Base-by-base conservation (phyloP, 2,329 filamentous ascomycete genomes). In the Waltergamsia citrina region DNA sequence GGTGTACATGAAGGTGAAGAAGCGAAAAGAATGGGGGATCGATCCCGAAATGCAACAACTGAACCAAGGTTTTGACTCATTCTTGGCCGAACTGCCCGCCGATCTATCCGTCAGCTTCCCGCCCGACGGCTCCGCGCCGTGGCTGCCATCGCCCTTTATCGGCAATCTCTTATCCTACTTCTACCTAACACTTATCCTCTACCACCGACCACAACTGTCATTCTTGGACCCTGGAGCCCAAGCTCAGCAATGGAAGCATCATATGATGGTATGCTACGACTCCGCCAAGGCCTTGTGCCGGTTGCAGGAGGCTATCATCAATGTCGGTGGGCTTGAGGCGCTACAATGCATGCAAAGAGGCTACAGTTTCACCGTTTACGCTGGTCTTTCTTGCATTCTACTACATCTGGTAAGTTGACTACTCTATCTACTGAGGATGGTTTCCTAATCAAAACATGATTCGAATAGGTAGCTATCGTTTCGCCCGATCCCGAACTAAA, bases 351-450 rank as follows among this genome's bases (percentile, higher is more conserved):
- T 95, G 90, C 81, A 90, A 49, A 74, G 90, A 44, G 90, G 90
- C 25, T 87, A 94, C 53, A 94, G 88, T 57, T 96, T 94, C 50
- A 86, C 85, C 6, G 86, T 96, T n/a, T 96, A 96, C 51, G 78
- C 81, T 36, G 78, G 94, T 18, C 63, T 96, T 29, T 92, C 86
- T 1, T 94, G 88, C 62, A 88, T 90, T 17, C 88, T 95, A 59
- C 71, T 96, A 35, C 88, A 96, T 57, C 60, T 96, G 59, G 90
- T 95, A 68, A 58, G 85, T 72, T 32, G n/a, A n/a, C n/a, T n/a
- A 19, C 26, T 11, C 19, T 34, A 15, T 22, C 25, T 28, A n/a
- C 18, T 15, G 10, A 14, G 15, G 16, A 30, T 19, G 21, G 10
- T 22, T 23, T 30, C 29, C 11, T 30, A 38, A 47, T 49, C 41